Evolutionary conservation across 2,329 filamentous ascomycete species (phyloP).

Genomic region (Coniochaeta sp.): DNA sequence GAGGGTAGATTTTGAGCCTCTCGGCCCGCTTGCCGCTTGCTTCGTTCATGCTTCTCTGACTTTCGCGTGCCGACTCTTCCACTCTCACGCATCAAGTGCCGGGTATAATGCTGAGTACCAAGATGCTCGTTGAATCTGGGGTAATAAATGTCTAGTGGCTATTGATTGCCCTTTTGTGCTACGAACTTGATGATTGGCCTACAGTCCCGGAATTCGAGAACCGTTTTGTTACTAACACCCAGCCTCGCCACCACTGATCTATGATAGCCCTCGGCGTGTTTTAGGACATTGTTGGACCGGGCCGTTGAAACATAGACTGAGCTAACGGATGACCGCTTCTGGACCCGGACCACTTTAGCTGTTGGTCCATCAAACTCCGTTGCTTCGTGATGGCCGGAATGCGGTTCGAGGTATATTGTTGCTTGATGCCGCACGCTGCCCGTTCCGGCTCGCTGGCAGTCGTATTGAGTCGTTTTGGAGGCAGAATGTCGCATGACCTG

Average conservation of each 20-base stretch:
- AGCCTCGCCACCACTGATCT: background rate
- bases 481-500: too few species aligned
- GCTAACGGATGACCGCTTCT: background rate
- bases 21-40: background rate
- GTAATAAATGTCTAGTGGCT: background rate
- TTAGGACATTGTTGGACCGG: background rate
- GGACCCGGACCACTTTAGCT: background rate
- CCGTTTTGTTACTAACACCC: background rate
- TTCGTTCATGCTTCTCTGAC: background rate
- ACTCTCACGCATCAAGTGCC: background rate
- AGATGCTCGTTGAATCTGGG: background rate
- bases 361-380: background rate
- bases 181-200: background rate
- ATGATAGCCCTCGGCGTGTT: background rate
- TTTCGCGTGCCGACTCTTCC: background rate
- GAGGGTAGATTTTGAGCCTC: background rate
- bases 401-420: background rate
- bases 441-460: background rate
- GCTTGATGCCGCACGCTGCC: background rate
- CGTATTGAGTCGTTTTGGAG: background rate
- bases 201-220: background rate
- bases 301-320: background rate
- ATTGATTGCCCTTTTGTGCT: background rate
- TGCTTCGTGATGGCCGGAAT: background rate
- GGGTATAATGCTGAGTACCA: background rate